These are phyloP conservation scores for Cardamine occulta DNA, from an alignment of 345 rosid genomes.

Conservation along the genomic window DNA sequence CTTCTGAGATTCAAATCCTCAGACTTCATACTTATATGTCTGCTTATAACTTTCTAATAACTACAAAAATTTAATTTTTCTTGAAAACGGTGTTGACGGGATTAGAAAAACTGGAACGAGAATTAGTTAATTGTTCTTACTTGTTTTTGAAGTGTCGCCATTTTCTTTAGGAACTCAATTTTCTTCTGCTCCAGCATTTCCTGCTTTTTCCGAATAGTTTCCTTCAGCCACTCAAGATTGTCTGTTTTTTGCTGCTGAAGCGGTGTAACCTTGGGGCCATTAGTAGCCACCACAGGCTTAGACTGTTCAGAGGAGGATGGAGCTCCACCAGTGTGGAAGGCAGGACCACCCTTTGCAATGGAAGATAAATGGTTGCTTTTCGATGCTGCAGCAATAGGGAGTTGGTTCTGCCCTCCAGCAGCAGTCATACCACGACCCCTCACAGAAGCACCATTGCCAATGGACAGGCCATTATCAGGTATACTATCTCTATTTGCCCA, in stretches of 20 bases:
- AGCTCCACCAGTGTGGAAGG: constrained; percentile 48
- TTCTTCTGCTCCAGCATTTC: constrained; percentile 90
- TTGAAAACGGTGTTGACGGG: background rate
- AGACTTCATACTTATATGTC: constrained; percentile 6
- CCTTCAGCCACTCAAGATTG: constrained; percentile 77
- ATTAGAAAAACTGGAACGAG: background rate
- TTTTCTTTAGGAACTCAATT: constrained; percentile 68
- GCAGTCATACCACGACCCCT: constrained; percentile 50
- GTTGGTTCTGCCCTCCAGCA: constrained; percentile 48
- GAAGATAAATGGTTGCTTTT: constrained; percentile 56
- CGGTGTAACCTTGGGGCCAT: constrained; percentile 62
- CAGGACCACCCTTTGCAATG: constrained; percentile 46
- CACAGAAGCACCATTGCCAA: constrained; percentile 48
- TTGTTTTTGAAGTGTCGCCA: constrained; percentile 77
- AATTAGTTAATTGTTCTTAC: constrained; percentile 42
- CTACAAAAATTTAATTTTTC: background rate
- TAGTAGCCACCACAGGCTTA: constrained; percentile 47
- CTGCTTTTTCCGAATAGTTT: constrained; percentile 86
- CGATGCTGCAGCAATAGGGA: constrained; percentile 50
- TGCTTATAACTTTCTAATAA: constrained; percentile 22
- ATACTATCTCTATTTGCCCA: constrained; percentile 98
- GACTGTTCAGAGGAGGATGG: constrained; percentile 54
- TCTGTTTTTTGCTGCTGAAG: constrained; percentile 81
- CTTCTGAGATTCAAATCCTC: constrained; percentile 9
- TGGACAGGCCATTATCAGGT: constrained; percentile 59